Percentiles rank a stretch among this genome's conserved stretches.
These are phyloP conservation scores for Brassica carinata DNA, from an alignment of 345 rosid species.

Conservation along the genomic window DNA sequence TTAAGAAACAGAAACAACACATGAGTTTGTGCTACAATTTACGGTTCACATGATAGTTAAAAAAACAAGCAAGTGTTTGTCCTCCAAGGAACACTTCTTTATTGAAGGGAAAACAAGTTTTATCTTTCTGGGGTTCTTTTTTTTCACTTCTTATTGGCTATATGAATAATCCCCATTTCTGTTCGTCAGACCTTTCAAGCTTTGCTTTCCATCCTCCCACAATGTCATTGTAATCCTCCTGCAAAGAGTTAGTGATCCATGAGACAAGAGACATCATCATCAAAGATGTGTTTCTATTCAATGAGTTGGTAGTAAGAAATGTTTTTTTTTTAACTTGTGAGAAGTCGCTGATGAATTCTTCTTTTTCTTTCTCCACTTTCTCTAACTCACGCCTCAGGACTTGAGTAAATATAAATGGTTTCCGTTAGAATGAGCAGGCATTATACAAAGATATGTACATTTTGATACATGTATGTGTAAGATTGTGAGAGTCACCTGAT, in stretches of 20 bases:
- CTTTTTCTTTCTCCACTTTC: constrained; percentile 56
- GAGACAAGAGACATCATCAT: neutral
- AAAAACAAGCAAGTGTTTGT: neutral
- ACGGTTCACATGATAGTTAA: neutral
- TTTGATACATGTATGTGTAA: neutral
- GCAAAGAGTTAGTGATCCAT: neutral
- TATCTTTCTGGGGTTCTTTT: neutral
- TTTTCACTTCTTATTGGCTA: constrained; percentile 42
- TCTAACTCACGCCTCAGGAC: constrained; percentile 49
- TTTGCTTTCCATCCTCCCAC: constrained; percentile 82
- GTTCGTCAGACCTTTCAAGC: constrained; percentile 68
- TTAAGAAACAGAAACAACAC: neutral
- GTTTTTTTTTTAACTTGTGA: constrained; percentile 52
- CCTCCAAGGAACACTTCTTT: neutral
- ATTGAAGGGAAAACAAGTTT: neutral
- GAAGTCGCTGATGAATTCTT: constrained; percentile 67
- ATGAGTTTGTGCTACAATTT: too few species aligned
- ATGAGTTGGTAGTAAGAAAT: neutral
- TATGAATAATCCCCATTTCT: constrained; percentile 72
- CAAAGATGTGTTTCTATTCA: neutral
- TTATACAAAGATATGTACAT: neutral
- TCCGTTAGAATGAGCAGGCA: neutral
- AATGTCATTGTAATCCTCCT: constrained; percentile 79
- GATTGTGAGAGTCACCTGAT: constrained; percentile 52
- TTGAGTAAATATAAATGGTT: constrained; percentile 31